phyloP scores from a whole-genome alignment of 176 grass and related monocot genomes.

The Oryza glumipatula region DNA sequence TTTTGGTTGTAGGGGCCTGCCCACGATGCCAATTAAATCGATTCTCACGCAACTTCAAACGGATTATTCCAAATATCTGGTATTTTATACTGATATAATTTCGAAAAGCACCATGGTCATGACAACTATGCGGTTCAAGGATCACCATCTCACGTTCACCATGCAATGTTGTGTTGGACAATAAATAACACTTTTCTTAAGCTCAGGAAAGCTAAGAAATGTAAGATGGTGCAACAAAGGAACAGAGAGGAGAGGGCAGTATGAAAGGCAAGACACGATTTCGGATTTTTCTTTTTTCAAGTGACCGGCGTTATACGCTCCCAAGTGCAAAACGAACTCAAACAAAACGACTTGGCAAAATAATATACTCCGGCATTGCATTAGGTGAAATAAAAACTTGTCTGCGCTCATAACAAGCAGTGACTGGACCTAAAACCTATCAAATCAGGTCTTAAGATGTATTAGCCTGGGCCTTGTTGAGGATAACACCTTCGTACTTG shows the following conservation, averaged over 20 bases:
- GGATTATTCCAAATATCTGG: neutral
- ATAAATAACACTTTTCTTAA: neutral
- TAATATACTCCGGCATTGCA: neutral
- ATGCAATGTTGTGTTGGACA: neutral
- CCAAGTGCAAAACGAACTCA: neutral
- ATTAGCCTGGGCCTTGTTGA: constrained; percentile 44
- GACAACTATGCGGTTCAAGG: neutral
- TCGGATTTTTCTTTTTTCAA: neutral
- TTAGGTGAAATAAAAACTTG: neutral
- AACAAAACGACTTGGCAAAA: neutral
- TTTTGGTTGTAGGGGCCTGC: neutral
- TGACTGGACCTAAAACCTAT: neutral
- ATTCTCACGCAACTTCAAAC: neutral
- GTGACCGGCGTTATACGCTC: neutral
- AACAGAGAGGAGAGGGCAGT: neutral
- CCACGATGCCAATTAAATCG: neutral
- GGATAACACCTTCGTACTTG: constrained; percentile 47
- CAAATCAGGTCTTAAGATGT: constrained; percentile 11
- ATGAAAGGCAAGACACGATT: neutral
- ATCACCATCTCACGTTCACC: neutral
- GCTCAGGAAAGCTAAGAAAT: neutral
- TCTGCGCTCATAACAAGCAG: neutral
- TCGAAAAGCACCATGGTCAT: neutral
- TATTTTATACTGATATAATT: neutral
- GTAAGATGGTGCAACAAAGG: neutral